phyloP scores from a whole-genome alignment of 352 stramenopile species.

The Globisporangium paroecandrum region DNA sequence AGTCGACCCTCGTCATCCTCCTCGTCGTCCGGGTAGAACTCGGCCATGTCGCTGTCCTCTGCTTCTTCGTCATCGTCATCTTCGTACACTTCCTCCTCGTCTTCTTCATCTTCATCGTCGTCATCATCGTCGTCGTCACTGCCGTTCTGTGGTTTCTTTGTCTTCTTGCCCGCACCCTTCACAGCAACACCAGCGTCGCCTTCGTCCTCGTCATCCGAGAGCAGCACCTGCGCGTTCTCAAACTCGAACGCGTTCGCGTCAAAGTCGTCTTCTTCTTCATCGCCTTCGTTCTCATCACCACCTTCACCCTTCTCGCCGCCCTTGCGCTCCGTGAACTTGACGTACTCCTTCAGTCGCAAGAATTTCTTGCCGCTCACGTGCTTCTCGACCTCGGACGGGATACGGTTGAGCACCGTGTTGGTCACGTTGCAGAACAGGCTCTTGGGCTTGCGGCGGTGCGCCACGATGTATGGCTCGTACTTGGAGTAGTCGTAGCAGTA shows the following conservation, averaged over 20 bases:
- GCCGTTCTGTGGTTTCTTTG: constrained; percentile 17
- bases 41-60: constrained; percentile 49
- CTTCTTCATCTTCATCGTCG: constrained; percentile 21
- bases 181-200: constrained; percentile 32
- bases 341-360: constrained; percentile 71
- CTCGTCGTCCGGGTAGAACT: constrained; percentile 58
- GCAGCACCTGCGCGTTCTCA: constrained; percentile 70
- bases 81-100: constrained; percentile 21
- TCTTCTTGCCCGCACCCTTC: constrained; percentile 10
- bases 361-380: constrained; percentile 89
- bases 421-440: constrained; percentile 89
- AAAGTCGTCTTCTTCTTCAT: constrained; percentile 47
- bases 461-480: constrained; percentile 90
- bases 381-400: constrained; percentile 84
- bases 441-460: constrained; percentile 79
- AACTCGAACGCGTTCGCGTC: constrained; percentile 83
- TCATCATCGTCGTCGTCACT: constrained; percentile 16
- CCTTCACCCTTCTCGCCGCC: constrained; percentile 28
- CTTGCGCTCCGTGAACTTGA: constrained; percentile 34
- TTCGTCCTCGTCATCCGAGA: constrained; percentile 68
- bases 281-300: constrained; percentile 34
- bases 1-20: constrained; percentile 33
- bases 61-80: constrained; percentile 19
- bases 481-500: constrained; percentile 89
- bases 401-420: constrained; percentile 81